A percentile compares a stretch with the other conserved stretches of the same genome.
Conservation (phyloP, 805 yeast species). For the Monosporozyma siamensis region DNA sequence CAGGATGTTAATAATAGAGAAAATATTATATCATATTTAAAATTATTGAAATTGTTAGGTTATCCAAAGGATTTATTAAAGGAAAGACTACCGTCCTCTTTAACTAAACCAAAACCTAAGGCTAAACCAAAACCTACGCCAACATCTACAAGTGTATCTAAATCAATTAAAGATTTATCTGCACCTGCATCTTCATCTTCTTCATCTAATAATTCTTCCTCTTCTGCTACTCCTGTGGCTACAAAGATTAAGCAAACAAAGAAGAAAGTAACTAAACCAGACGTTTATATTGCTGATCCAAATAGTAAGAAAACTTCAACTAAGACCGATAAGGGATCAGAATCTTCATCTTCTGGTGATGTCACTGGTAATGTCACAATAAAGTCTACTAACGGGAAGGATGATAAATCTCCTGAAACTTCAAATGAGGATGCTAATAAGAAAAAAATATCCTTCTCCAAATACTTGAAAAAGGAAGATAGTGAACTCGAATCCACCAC, state of each 20-base stretch:
- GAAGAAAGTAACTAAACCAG: neutral
- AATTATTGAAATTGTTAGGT: conserved; percentile 17
- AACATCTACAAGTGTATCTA: neutral
- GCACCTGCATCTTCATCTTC: neutral
- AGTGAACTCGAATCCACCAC: neutral
- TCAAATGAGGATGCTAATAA: conserved; percentile 12
- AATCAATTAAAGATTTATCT: neutral
- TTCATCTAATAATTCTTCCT: neutral
- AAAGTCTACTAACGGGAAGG: neutral
- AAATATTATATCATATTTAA: conserved; percentile 19
- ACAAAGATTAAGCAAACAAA: neutral
- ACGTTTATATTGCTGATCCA: conserved; percentile 9
- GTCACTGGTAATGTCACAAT: neutral
- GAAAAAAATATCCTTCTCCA: conserved; percentile 29
- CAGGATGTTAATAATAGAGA: conserved; percentile 20
- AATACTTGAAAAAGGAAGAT: conserved; percentile 26
- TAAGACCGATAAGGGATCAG: neutral
- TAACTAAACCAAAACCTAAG: conserved; percentile 3
- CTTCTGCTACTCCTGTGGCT: neutral
- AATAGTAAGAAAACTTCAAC: conserved; percentile 1
- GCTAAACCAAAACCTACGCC: neutral
- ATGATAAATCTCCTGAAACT: neutral
- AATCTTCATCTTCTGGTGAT: neutral
- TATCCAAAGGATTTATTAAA: conserved; percentile 9
- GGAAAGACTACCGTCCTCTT: conserved; percentile 5